phyloP scores from a whole-genome alignment of 2,329 filamentous ascomycete species.

The Ophiostoma fasciatum region DNA sequence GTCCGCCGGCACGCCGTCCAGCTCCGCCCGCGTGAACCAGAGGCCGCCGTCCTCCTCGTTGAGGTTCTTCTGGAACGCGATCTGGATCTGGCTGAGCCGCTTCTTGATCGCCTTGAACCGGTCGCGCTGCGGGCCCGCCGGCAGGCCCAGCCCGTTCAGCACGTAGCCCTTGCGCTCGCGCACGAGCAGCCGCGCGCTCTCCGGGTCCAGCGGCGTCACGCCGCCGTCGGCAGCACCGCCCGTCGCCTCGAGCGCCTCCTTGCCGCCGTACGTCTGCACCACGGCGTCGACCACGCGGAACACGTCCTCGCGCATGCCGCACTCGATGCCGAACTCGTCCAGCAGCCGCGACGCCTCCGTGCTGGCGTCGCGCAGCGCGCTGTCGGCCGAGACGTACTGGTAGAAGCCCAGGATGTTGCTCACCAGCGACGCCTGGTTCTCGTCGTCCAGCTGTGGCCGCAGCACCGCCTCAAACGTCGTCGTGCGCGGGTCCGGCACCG shows the following conservation, averaged over 20 bases:
- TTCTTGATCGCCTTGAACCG: slow-evolving; percentile 82
- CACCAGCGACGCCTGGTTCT: slow-evolving; percentile 47
- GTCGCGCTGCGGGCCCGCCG: slow-evolving; percentile 54
- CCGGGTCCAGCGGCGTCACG: slow-evolving; percentile 40
- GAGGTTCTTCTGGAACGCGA: slow-evolving; percentile 64
- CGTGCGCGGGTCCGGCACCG: slow-evolving; percentile 31
- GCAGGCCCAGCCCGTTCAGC: slow-evolving; percentile 58
- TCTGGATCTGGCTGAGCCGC: slow-evolving; percentile 57
- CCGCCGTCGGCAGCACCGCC: slow-evolving; percentile 2
- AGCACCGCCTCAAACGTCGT: slow-evolving; percentile 41
- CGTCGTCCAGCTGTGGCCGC: slow-evolving; percentile 56
- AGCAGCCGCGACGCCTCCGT: slow-evolving; percentile 62
- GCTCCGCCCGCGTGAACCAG: slow-evolving; percentile 61
- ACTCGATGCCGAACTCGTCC: slow-evolving; percentile 65
- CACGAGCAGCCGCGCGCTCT: slow-evolving; percentile 58
- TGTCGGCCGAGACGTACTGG: slow-evolving; percentile 58
- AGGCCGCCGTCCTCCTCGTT: slow-evolving; percentile 72
- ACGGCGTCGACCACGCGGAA: slow-evolving; percentile 51
- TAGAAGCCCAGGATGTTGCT: slow-evolving; percentile 63
- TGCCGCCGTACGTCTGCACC: slow-evolving; percentile 30
- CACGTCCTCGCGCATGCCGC: slow-evolving; percentile 67
- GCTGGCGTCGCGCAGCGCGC: slow-evolving; percentile 56
- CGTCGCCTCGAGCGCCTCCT: slow-evolving; percentile 32
- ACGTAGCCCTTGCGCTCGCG: slow-evolving; percentile 68
- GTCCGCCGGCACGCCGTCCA: slow-evolving; percentile 62